phyloP scores from a whole-genome alignment of 1,284 basidiomycete genomes.

The Ganoderma meredithae region DNA sequence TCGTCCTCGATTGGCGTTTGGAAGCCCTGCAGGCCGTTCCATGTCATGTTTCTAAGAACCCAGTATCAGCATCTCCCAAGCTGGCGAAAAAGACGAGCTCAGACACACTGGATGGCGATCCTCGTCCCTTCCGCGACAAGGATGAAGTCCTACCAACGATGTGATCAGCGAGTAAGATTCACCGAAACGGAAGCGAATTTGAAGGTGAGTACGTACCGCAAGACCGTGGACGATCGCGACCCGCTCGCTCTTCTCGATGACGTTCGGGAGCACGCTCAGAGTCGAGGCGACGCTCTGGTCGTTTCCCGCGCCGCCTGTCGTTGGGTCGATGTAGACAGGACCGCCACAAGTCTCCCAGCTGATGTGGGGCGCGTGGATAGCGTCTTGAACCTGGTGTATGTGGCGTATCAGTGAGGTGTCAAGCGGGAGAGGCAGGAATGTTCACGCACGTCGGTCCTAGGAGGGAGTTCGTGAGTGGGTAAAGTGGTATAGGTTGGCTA shows the following conservation, averaged over 20 bases:
- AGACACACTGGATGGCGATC: conserved; percentile 62
- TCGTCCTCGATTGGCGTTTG: conserved; percentile 47
- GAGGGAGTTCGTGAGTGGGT: not conserved
- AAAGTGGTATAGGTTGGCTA: too few relatives aligned
- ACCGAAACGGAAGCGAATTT: not conserved
- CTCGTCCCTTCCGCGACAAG: conserved; percentile 63
- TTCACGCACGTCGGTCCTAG: conserved; percentile 48
- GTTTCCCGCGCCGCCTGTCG: conserved; percentile 38
- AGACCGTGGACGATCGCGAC: conserved; percentile 45
- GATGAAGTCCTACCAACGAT: conserved; percentile 53
- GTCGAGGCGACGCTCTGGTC: conserved; percentile 48
- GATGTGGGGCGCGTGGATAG: conserved; percentile 66
- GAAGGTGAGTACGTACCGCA: conserved; percentile 25
- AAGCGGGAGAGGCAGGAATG: not conserved
- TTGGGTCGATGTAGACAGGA: conserved; percentile 55
- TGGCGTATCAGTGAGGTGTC: not conserved
- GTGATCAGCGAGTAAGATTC: not conserved
- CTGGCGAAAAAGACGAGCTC: not conserved
- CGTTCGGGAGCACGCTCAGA: conserved; percentile 48
- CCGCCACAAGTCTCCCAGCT: conserved; percentile 55
- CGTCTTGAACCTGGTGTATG: conserved; percentile 56
- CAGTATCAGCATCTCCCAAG: not conserved
- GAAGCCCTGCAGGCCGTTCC: conserved; percentile 50
- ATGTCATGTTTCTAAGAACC: conserved; percentile 47
- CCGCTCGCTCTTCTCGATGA: conserved; percentile 50